phyloP scores from a whole-genome alignment of 1,284 basidiomycete species.

The Laetiporus sulphureus region DNA sequence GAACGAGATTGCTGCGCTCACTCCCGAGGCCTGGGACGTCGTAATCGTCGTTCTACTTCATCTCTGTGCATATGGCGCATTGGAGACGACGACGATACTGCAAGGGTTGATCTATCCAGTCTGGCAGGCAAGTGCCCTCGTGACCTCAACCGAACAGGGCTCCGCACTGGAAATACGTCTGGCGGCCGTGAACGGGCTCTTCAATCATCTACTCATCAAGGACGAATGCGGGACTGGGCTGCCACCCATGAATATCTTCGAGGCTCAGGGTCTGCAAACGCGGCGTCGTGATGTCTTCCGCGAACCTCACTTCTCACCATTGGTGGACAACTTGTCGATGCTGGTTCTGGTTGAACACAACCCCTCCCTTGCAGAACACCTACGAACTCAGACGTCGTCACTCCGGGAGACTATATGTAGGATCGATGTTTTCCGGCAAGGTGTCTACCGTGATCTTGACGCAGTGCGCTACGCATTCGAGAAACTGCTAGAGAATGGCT shows the following conservation, averaged over 20 bases:
- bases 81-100: slow-evolving; percentile 65
- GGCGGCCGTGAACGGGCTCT: slow-evolving; percentile 54
- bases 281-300: slow-evolving; percentile 59
- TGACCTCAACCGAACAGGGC: slow-evolving; percentile 30
- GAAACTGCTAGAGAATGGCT: slow-evolving; percentile 43
- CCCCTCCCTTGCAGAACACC: slow-evolving; percentile 36
- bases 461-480: slow-evolving; percentile 64
- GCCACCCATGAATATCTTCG: slow-evolving; percentile 47
- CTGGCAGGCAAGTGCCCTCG: slow-evolving; percentile 50
- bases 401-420: slow-evolving; percentile 56
- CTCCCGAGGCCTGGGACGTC: slow-evolving; percentile 57
- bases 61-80: slow-evolving; percentile 58
- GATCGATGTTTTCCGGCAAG: slow-evolving; percentile 58
- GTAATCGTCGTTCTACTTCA: slow-evolving; percentile 55
- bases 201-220: slow-evolving; percentile 48
- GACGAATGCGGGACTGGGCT: slow-evolving; percentile 40
- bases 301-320: slow-evolving; percentile 53
- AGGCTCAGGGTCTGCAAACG: slow-evolving; percentile 61
- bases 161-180: slow-evolving; percentile 44
- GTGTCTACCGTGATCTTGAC: slow-evolving; percentile 65
- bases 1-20: slow-evolving; percentile 51
- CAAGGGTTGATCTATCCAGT: slow-evolving; percentile 68
- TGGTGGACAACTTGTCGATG: slow-evolving; percentile 57
- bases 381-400: slow-evolving; percentile 39
- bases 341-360: slow-evolving; percentile 68